Evolutionary conservation across 2,329 filamentous ascomycete species (phyloP).

Genomic region (Sporothrix pseudoabietina): DNA sequence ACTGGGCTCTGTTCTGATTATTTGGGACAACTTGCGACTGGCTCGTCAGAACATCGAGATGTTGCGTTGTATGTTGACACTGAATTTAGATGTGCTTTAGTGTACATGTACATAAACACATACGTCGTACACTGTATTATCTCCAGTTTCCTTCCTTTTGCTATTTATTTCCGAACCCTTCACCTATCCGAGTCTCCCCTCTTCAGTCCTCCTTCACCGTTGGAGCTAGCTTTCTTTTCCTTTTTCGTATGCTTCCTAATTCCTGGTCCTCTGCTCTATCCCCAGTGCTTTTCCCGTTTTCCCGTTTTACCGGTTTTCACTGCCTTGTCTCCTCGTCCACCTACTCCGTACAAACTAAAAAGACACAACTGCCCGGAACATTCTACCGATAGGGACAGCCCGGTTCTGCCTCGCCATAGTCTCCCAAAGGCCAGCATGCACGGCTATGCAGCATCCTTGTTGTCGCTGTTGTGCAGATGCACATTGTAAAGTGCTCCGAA

Average conservation of each 20-base stretch:
- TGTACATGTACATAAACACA: not conserved
- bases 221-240: constrained; percentile 12
- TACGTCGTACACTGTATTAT: not conserved
- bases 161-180: not conserved
- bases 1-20: not conserved
- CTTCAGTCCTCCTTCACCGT: not conserved
- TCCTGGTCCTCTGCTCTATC: not conserved
- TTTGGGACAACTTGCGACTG: constrained; percentile 13
- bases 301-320: not conserved
- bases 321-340: not conserved
- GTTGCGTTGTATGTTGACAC: not conserved
- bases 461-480: not conserved
- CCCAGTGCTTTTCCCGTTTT: not conserved
- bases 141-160: not conserved
- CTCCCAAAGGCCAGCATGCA: constrained; percentile 2
- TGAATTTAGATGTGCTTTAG: not conserved
- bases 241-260: not conserved
- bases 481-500: not conserved
- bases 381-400: constrained; percentile 13
- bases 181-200: too few relatives aligned
- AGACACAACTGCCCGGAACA: not conserved
- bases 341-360: not conserved
- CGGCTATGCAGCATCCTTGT: not conserved
- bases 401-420: not conserved
- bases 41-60: not conserved